Evolutionary conservation across 2,329 filamentous ascomycete species (phyloP).

Genomic region (Ophiosphaerella korrae): DNA sequence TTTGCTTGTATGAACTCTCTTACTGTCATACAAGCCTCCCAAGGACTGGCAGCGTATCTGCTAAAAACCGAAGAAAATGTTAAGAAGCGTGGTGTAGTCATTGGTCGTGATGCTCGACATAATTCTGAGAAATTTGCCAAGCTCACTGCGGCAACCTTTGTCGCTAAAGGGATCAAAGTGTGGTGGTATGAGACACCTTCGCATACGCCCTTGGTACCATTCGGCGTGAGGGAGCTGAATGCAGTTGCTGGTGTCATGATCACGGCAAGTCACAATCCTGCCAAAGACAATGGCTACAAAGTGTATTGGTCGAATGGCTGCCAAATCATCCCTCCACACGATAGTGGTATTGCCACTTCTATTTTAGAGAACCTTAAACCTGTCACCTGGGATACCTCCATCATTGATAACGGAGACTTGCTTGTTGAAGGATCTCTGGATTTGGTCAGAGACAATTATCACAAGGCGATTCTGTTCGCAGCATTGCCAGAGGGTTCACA

Average conservation of each 20-base stretch:
- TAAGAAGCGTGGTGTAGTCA: slow-evolving; percentile 58
- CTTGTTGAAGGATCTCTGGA: slow-evolving; percentile 51
- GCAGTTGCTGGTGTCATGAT: slow-evolving; percentile 68
- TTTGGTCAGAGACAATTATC: slow-evolving; percentile 52
- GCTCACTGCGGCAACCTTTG: slow-evolving; percentile 64
- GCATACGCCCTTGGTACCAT: slow-evolving; percentile 67
- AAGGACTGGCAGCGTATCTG: slow-evolving; percentile 67
- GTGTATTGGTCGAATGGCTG: slow-evolving; percentile 70
- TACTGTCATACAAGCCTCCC: slow-evolving; percentile 67
- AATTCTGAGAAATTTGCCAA: slow-evolving; percentile 66
- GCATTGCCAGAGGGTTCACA: slow-evolving; percentile 32
- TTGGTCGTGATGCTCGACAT: slow-evolving; percentile 67
- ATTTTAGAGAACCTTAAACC: slow-evolving; percentile 63
- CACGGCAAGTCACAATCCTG: slow-evolving; percentile 69
- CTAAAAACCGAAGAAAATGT: slow-evolving; percentile 51
- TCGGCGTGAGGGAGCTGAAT: slow-evolving; percentile 59
- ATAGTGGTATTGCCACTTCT: slow-evolving; percentile 61
- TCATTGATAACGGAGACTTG: slow-evolving; percentile 47
- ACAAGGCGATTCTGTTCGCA: slow-evolving; percentile 50
- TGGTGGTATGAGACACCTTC: slow-evolving; percentile 62
- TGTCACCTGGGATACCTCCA: slow-evolving; percentile 53
- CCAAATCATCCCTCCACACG: slow-evolving; percentile 68
- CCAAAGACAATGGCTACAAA: slow-evolving; percentile 70
- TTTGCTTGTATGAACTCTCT: slow-evolving; percentile 66
- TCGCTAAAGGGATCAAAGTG: slow-evolving; percentile 63